Conservation (phyloP, 2,329 filamentous ascomycete species). For the Hypoxylon sp. region DNA sequence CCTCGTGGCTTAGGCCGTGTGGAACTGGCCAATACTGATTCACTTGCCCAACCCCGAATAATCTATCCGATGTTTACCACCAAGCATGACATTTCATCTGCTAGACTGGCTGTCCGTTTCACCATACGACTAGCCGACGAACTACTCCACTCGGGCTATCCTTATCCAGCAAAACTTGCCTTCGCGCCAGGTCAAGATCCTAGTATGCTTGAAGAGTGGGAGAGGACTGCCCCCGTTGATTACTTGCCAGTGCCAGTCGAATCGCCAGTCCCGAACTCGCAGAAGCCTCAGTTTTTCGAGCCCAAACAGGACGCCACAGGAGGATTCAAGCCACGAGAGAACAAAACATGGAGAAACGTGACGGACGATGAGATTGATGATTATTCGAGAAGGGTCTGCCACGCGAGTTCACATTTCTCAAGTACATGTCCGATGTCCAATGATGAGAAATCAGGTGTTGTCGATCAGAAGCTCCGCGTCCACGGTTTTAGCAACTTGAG, state of each 20-base stretch:
- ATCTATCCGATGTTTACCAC: too few species aligned
- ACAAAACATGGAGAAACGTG: constrained; percentile 19
- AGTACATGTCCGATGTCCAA: constrained; percentile 23
- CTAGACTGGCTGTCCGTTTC: too few species aligned
- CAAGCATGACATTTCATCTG: too few species aligned
- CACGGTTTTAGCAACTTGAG: constrained; percentile 60
- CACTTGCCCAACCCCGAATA: too few species aligned
- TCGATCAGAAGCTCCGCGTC: constrained; percentile 58
- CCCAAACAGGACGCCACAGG: not conserved
- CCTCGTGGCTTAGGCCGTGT: too few species aligned
- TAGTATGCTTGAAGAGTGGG: constrained; percentile 25
- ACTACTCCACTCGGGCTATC: too few species aligned
- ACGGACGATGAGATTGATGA: constrained; percentile 34
- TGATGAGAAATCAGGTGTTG: constrained; percentile 56
- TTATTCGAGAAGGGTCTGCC: constrained; percentile 19
- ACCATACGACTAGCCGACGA: too few species aligned
- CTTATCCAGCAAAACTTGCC: constrained; percentile 19
- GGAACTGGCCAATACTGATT: too few species aligned
- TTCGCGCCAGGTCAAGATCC: constrained; percentile 28
- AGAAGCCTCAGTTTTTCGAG: not conserved
- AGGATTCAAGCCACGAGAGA: not conserved
- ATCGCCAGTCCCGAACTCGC: not conserved
- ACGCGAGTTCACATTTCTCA: constrained; percentile 24
- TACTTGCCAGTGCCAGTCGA: constrained; percentile 2
- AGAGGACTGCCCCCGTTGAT: constrained; percentile 15